phyloP scores from a whole-genome alignment of 345 rosid species.

The Angophora floribunda region DNA sequence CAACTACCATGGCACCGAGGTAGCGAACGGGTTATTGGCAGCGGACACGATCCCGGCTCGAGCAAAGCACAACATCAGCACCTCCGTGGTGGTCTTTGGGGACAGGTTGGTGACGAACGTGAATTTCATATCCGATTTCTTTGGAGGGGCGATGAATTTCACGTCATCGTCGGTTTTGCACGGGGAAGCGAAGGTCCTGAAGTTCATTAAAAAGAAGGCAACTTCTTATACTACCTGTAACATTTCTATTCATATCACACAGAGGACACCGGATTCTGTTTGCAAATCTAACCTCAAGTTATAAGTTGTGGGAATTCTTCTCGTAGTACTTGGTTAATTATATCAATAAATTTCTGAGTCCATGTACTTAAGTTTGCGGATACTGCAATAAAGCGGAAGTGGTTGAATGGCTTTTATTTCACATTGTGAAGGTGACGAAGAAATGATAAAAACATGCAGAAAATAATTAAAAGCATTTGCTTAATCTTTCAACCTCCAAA shows the following conservation, averaged over 20 bases:
- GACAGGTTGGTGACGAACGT: slow-evolving; percentile 3
- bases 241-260: not conserved
- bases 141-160: slow-evolving; percentile 7
- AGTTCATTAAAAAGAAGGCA: slow-evolving; percentile 19
- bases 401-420: slow-evolving; percentile 1
- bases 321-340: not conserved
- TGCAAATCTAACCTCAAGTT: slow-evolving; percentile 8
- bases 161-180: slow-evolving; percentile 17
- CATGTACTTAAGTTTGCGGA: not conserved
- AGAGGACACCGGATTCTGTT: not conserved
- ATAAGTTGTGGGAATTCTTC: not conserved
- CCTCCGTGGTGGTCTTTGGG: slow-evolving; percentile 3
- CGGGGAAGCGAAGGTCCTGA: slow-evolving; percentile 14
- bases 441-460: not conserved
- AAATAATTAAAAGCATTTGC: not conserved
- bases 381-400: not conserved
- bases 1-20: slow-evolving; percentile 1
- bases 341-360: not conserved
- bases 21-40: slow-evolving; percentile 11
- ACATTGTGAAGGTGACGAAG: not conserved
- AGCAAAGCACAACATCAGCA: slow-evolving; percentile 5
- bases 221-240: slow-evolving; percentile 5
- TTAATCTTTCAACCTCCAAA: not conserved
- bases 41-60: slow-evolving; percentile 17
- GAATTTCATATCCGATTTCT: not conserved